phyloP scores from a whole-genome alignment of 805 yeast genomes.

The Candida peoriensis region DNA sequence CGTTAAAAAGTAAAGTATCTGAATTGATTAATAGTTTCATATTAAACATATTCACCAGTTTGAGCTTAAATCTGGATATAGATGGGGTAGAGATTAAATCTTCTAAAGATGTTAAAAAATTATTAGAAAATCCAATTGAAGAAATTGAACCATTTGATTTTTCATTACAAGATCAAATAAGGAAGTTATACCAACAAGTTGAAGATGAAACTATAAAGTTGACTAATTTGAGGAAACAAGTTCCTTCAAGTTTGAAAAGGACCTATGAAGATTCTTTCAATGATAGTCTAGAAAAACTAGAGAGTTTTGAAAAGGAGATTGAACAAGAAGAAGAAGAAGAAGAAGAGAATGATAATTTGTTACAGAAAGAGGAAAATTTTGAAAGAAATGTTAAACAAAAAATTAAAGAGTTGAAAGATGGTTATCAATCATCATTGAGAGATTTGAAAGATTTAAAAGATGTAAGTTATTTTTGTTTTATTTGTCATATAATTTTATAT shows the following conservation, averaged over 20 bases:
- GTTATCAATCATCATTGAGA: constrained; percentile 15
- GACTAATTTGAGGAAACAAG: constrained; percentile 47
- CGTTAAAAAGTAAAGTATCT: constrained; percentile 40
- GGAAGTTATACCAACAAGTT: constrained; percentile 51
- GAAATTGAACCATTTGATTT: constrained; percentile 69
- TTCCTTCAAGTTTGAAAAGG: constrained; percentile 39
- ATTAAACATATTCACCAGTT: constrained; percentile 50
- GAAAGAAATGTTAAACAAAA: constrained; percentile 4
- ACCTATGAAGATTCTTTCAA: constrained; percentile 33
- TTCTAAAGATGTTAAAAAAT: constrained; percentile 17
- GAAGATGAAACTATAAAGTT: constrained; percentile 59
- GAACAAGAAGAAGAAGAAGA: constrained; percentile 2
- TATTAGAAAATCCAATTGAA: constrained; percentile 20
- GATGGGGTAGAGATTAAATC: constrained; percentile 50
- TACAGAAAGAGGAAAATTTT: constrained; percentile 10
- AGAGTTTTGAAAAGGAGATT: not conserved
- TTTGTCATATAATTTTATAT: too few relatives aligned
- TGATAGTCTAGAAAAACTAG: constrained; percentile 24
- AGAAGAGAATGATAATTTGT: constrained; percentile 6
- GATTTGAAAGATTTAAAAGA: constrained; percentile 17
- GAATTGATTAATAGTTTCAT: constrained; percentile 41
- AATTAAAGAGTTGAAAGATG: constrained; percentile 7
- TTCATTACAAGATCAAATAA: constrained; percentile 52
- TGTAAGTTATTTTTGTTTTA: constrained; percentile 10
- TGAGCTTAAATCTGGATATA: constrained; percentile 49